Evolutionary conservation across 2,329 filamentous ascomycete genomes (phyloP).

Genomic region (Berkeleyomyces rouxiae): DNA sequence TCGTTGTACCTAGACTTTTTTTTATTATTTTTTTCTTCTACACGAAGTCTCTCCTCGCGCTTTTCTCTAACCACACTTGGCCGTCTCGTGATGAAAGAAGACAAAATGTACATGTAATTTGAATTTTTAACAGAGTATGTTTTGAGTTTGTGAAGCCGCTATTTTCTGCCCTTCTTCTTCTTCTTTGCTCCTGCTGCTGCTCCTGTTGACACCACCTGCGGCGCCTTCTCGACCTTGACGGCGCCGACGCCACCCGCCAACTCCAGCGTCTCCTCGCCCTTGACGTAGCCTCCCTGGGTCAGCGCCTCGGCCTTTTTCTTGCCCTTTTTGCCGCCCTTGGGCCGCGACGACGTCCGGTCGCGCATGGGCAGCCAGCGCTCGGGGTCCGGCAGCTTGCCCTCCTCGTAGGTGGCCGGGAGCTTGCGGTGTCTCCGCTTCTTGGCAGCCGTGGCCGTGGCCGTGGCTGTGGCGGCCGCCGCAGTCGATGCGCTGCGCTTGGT

Average conservation of each 20-base stretch:
- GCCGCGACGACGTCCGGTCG: constrained; percentile 74
- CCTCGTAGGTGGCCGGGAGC: constrained; percentile 58
- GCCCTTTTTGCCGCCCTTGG: constrained; percentile 75
- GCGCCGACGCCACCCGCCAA: constrained; percentile 45
- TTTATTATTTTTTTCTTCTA: neutral
- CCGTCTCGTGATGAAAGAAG: neutral
- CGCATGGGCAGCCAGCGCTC: constrained; percentile 87
- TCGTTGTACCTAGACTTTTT: neutral
- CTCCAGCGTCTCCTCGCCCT: constrained; percentile 52
- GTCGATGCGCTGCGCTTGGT: constrained; percentile 32
- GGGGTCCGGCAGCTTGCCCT: constrained; percentile 65
- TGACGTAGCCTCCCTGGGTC: constrained; percentile 73
- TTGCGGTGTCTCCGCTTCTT: constrained; percentile 44
- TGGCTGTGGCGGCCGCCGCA: constrained; percentile 17
- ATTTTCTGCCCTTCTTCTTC: constrained; percentile 34
- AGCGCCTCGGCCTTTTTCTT: constrained; percentile 63
- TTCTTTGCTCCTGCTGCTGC: constrained; percentile 24
- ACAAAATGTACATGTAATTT: neutral
- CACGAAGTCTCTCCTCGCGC: neutral
- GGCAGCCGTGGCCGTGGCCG: constrained; percentile 24
- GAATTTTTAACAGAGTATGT: too few species aligned
- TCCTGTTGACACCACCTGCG: constrained; percentile 15
- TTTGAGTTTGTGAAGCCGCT: constrained; percentile 11
- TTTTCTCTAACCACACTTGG: too few species aligned
- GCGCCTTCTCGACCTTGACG: constrained; percentile 47